These are phyloP conservation scores for Termitomyces sp. DNA, from an alignment of 768 basidiomycete genomes.

Conservation along the genomic window DNA sequence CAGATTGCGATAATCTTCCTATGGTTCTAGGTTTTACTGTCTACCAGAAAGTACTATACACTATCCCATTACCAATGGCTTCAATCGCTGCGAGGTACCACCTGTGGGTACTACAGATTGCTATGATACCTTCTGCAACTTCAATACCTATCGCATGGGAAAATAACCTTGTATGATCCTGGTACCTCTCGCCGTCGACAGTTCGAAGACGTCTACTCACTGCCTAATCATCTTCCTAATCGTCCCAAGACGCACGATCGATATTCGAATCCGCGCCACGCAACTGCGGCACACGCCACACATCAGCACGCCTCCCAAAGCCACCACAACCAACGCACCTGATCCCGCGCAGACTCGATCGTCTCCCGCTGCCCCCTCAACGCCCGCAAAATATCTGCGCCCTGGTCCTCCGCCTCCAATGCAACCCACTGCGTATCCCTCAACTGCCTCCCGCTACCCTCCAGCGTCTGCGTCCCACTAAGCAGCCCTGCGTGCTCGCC, in stretches of 20 bases:
- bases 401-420: constrained; percentile 86
- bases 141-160: too few relatives aligned
- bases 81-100: too few relatives aligned
- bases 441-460: constrained; percentile 70
- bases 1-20: too few relatives aligned
- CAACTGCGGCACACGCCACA: constrained; percentile 42
- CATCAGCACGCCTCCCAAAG: neutral
- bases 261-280: constrained; percentile 77
- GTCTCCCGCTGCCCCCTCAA: constrained; percentile 84
- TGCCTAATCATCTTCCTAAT: constrained; percentile 89
- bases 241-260: constrained; percentile 79
- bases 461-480: constrained; percentile 62
- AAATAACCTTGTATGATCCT: too few relatives aligned
- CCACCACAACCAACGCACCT: constrained; percentile 36
- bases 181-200: too few relatives aligned
- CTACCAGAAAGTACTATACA: too few relatives aligned
- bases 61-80: too few relatives aligned
- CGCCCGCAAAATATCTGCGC: constrained; percentile 80
- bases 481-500: constrained; percentile 60
- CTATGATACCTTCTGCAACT: too few relatives aligned
- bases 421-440: constrained; percentile 81
- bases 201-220: too few relatives aligned
- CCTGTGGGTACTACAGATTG: too few relatives aligned
- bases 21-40: too few relatives aligned
- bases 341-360: constrained; percentile 84